Base-by-base conservation (phyloP, 2,329 filamentous ascomycete species). In the Beauveria pseudobassiana region DNA sequence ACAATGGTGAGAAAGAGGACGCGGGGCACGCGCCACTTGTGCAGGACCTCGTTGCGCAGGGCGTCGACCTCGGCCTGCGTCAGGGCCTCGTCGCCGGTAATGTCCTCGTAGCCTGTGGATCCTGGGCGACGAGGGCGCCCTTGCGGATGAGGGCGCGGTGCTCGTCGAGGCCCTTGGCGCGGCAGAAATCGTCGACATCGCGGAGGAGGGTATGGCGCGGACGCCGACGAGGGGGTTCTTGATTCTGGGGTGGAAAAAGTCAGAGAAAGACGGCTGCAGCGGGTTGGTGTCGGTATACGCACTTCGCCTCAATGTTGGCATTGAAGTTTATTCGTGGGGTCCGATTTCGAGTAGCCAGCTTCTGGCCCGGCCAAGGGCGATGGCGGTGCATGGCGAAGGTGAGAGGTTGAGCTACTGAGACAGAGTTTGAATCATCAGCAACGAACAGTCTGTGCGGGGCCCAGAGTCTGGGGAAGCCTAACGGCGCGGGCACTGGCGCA, bases 121-220 rank as follows among this genome's bases (percentile, higher is more conserved):
- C 84, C 71, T 90, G 88, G 3, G 90, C 90, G 20, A 92, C 82
- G 12, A 93, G 78, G 3, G 89, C 90, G 40, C 88, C 90, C 67
- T 87, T 87, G 57, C 82, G 78, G 57, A 92, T 78, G 18, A 88
- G 69, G 3, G 77, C 74, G 3, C 84, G 74, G 65, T 87, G 80
- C 59, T 87, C 82, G 2, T 76, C 72, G 28, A 92, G 77, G 26
- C 79, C 79, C 66, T 87, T 82, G 48, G 80, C 74, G 16, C 77
- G 75, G 45, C 86, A 87, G 68, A 89, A 90, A n/a, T 77, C 76
- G 57, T 85, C 79, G 38, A 86, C 86, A 57, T 85, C 76, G 43
- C 71, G 69, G 60, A 86, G 72, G 8, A 87, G 78, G 77, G 77
- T 65, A 75, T 71, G 51, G 73, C 77, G 64, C 70, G 82, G 55